These are phyloP conservation scores for Protomyces inundatus DNA, from an alignment of 1,139 yeast genomes.

Conservation along the genomic window DNA sequence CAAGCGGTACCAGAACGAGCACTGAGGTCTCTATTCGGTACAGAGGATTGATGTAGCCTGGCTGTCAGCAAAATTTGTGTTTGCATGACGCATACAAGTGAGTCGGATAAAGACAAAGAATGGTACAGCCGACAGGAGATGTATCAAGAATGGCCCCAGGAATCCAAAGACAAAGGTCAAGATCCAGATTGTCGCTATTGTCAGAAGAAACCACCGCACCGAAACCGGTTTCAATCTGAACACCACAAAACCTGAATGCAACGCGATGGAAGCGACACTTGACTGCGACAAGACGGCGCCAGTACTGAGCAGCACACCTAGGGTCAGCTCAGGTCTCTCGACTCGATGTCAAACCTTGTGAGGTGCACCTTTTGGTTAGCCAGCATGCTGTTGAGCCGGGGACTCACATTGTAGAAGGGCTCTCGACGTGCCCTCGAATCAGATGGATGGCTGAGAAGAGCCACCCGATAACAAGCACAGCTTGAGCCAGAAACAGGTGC, in stretches of 20 bases:
- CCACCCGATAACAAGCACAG: not conserved
- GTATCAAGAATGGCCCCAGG: not conserved
- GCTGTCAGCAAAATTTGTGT: not conserved
- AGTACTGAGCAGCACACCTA: not conserved
- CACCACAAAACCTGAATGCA: not conserved
- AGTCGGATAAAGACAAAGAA: not conserved
- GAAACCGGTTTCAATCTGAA: not conserved
- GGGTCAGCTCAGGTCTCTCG: not conserved
- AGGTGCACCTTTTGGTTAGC: not conserved
- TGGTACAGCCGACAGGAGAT: not conserved
- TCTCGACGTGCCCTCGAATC: not conserved
- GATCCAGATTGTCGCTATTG: not conserved
- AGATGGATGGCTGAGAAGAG: not conserved
- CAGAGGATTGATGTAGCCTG: not conserved
- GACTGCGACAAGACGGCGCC: not conserved
- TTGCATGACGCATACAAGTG: not conserved
- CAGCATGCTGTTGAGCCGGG: too few relatives aligned
- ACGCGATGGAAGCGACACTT: not conserved
- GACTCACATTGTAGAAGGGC: not conserved
- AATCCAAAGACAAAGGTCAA: not conserved
- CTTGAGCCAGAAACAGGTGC: not conserved
- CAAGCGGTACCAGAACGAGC: not conserved
- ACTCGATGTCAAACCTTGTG: not conserved
- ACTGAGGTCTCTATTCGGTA: not conserved
- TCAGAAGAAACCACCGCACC: not conserved